A percentile compares a stretch with the other conserved stretches of the same genome.
Evolutionary conservation across 164 flowering plant genomes (phyloP).

Genomic region (Litsea cubeba): DNA sequence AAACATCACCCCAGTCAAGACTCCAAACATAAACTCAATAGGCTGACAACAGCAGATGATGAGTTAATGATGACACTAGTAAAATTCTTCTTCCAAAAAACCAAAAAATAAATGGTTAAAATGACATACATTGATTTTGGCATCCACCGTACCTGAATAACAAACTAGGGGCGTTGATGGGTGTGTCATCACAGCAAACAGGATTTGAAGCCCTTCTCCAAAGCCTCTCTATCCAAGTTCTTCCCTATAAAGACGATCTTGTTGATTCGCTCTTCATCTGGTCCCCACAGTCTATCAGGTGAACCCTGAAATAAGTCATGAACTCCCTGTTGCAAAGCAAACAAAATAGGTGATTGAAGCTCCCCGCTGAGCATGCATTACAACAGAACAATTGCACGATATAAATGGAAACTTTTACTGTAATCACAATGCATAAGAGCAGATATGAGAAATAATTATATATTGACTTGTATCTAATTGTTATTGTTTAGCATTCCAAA

Average conservation of each 20-base stretch:
- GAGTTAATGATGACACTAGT: too few species aligned
- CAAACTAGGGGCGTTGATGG: not conserved
- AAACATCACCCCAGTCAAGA: too few species aligned
- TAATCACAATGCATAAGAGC: too few species aligned
- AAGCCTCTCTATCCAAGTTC: constrained; percentile 65
- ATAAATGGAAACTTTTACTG: too few species aligned
- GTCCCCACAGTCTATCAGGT: constrained; percentile 79
- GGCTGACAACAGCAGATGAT: too few species aligned
- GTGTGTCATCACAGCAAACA: constrained; percentile 51
- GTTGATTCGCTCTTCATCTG: constrained; percentile 79
- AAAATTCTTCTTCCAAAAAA: too few species aligned
- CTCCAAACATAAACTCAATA: too few species aligned
- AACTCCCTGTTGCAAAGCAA: constrained; percentile 62
- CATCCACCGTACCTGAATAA: not conserved
- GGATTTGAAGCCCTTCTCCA: constrained; percentile 83
- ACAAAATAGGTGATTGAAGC: not conserved
- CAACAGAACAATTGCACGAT: not conserved
- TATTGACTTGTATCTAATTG: too few species aligned
- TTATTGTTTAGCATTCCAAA: too few species aligned
- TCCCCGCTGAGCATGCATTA: not conserved
- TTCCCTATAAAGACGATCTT: constrained; percentile 96
- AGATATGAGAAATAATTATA: too few species aligned
- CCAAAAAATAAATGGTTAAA: too few species aligned
- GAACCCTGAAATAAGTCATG: constrained; percentile 99
- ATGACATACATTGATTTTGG: too few species aligned